Conservation (phyloP, 805 yeast species). For the Ogataea zsoltii region DNA sequence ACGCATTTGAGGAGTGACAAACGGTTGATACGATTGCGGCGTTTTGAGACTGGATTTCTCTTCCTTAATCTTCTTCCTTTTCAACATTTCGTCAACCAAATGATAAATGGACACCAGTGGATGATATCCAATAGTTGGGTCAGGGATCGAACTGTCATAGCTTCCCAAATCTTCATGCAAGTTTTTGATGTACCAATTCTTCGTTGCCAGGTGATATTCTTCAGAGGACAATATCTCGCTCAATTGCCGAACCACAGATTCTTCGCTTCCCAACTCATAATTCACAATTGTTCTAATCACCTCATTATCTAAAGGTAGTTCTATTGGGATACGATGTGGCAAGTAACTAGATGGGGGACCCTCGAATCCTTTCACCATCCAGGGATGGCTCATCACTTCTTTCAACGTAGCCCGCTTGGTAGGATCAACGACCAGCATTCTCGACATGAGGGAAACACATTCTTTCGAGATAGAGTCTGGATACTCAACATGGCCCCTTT, state of each 20-base stretch:
- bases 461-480: slow-evolving; percentile 80
- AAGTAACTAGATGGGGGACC: slow-evolving; percentile 66
- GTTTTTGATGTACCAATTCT: slow-evolving; percentile 57
- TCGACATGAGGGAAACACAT: slow-evolving; percentile 73
- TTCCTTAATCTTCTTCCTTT: slow-evolving; percentile 64
- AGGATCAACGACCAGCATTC: slow-evolving; percentile 94
- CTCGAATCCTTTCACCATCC: slow-evolving; percentile 92
- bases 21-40: slow-evolving; percentile 18
- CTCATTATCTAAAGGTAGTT: slow-evolving; percentile 62
- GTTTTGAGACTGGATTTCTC: slow-evolving; percentile 38
- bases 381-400: slow-evolving; percentile 85
- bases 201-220: slow-evolving; percentile 62
- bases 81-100: slow-evolving; percentile 80
- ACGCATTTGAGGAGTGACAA: slow-evolving; percentile 15
- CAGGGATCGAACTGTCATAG: slow-evolving; percentile 42
- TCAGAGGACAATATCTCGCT: slow-evolving; percentile 58
- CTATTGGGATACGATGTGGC: slow-evolving; percentile 77
- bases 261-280: slow-evolving; percentile 75
- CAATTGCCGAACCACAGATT: slow-evolving; percentile 56
- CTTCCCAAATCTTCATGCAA: slow-evolving; percentile 29
- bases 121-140: slow-evolving; percentile 86
- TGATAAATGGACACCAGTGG: slow-evolving; percentile 87
- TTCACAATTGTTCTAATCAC: slow-evolving; percentile 75
- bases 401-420: slow-evolving; percentile 71
- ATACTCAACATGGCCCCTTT: slow-evolving; percentile 88